Evolutionary conservation across 768 basidiomycete genomes (phyloP), one percentile per base, ranked within the genome.

Genomic region (Pleurotus tuoliensis): DNA sequence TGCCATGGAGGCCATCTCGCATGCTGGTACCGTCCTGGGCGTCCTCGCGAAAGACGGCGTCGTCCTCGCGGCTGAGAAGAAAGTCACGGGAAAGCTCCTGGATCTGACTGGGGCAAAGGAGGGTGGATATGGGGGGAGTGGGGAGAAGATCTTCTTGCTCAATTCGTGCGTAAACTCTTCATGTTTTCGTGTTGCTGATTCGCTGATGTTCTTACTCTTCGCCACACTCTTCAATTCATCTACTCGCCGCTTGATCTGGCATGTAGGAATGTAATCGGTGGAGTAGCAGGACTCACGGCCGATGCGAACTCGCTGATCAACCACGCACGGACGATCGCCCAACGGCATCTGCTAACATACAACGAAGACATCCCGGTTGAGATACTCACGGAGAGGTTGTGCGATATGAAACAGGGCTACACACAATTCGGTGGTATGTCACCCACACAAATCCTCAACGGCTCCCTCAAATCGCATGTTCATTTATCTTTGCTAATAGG

Each of bases 331-430:
- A 83, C 87, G 58, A 90, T 92, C 0, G 95, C 97, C 1, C 95
- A 99, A 70, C 77, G 77, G 51, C 92, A 99, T 75, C 73, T 99
- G 59, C 76, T 94, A 65, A 79, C 78, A 49, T 99, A 97, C 76
- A 93, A 98, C 66, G 93, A 98, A 71, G 95, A 97, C 68, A 98
- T 99, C 63, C 96, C 96, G 4, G 97, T 98, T 27, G 97, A 99
- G 71, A 77, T 96, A 64, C 86, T 99, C 55, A 90, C 94, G 11
- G 94, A 98, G 68, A 81, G 89, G 55, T 73, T 99, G 57, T 98
- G 96, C 66, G 92, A 99, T 73, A 84, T 96, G 78, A 99, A 99
- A 77, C 97, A 99, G 69, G 94, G 94, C 6, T 98, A 98, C 69
- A 98, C 96, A 39, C 96, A 98, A 66, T 95, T 84, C 61, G 95